Evolutionary conservation across 2,329 filamentous ascomycete genomes (phyloP).

Genomic region (Cadophora luteo-olivacea): DNA sequence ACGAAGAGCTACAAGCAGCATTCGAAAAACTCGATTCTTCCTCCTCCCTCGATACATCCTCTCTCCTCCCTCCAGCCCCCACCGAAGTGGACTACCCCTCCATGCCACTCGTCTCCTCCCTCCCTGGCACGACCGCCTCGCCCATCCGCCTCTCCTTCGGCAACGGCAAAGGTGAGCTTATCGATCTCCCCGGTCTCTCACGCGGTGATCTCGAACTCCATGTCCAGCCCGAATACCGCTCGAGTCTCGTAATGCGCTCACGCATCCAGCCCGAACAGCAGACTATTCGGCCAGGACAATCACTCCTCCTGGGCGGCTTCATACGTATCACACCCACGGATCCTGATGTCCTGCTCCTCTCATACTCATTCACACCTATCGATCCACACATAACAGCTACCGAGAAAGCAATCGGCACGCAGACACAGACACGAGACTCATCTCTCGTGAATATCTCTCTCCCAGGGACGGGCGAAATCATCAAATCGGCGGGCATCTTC

Average conservation of each 20-base stretch:
- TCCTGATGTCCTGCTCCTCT: slow-evolving; percentile 69
- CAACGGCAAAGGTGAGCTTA: slow-evolving; percentile 83
- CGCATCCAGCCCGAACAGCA: slow-evolving; percentile 77
- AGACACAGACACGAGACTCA: slow-evolving; percentile 65
- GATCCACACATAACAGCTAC: slow-evolving; percentile 78
- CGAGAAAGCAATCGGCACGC: slow-evolving; percentile 78
- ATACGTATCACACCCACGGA: slow-evolving; percentile 83
- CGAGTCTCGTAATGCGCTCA: slow-evolving; percentile 77
- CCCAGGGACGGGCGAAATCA: slow-evolving; percentile 62
- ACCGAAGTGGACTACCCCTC: slow-evolving; percentile 76
- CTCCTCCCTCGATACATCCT: slow-evolving; percentile 38
- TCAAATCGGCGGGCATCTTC: slow-evolving; percentile 76
- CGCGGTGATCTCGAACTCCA: slow-evolving; percentile 75
- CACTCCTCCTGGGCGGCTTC: slow-evolving; percentile 83
- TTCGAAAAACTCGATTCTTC: slow-evolving; percentile 24
- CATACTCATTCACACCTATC: slow-evolving; percentile 88
- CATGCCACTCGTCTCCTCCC: slow-evolving; percentile 84
- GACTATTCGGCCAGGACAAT: slow-evolving; percentile 76
- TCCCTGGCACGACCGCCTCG: slow-evolving; percentile 93
- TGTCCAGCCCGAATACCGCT: slow-evolving; percentile 69
- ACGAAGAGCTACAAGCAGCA: slow-evolving; percentile 18
- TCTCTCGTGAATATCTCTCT: slow-evolving; percentile 69
- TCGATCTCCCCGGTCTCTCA: slow-evolving; percentile 87
- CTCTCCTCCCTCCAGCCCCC: slow-evolving; percentile 78
- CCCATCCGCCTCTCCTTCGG: slow-evolving; percentile 94